phyloP scores from a whole-genome alignment of 2,329 filamentous ascomycete genomes.

The Aspergillus uvarum region DNA sequence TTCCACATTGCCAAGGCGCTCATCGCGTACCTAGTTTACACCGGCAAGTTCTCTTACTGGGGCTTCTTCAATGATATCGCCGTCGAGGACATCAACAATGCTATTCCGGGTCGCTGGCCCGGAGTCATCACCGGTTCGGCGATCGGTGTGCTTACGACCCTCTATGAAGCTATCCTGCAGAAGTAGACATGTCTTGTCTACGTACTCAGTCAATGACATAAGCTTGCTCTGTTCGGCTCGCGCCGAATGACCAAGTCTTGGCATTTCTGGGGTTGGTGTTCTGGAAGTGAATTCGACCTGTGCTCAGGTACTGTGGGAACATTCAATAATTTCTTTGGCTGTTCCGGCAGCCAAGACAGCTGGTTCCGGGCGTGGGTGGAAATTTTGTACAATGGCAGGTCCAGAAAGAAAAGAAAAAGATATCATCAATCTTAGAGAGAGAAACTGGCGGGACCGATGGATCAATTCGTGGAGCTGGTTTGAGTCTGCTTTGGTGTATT shows the following conservation, averaged over 20 bases:
- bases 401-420: neutral
- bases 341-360: no score
- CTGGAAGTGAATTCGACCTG: neutral
- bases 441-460: neutral
- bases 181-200: constrained; percentile 28
- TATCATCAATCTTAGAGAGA: neutral
- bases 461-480: neutral
- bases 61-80: constrained; percentile 37
- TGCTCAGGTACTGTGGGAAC: neutral
- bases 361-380: neutral
- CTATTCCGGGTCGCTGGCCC: constrained; percentile 40
- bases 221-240: neutral
- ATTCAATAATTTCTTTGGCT: no score
- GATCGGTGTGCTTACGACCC: constrained; percentile 42
- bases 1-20: constrained; percentile 90
- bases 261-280: neutral
- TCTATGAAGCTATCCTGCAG: constrained; percentile 50
- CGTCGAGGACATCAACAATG: constrained; percentile 38
- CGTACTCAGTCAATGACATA: neutral
- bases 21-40: constrained; percentile 77
- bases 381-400: neutral
- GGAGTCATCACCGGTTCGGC: constrained; percentile 44
- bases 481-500: neutral
- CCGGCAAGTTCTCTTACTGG: constrained; percentile 46
- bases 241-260: neutral